Evolutionary conservation across 2,329 filamentous ascomycete genomes (phyloP).

Genomic region (Penicillium sp.): DNA sequence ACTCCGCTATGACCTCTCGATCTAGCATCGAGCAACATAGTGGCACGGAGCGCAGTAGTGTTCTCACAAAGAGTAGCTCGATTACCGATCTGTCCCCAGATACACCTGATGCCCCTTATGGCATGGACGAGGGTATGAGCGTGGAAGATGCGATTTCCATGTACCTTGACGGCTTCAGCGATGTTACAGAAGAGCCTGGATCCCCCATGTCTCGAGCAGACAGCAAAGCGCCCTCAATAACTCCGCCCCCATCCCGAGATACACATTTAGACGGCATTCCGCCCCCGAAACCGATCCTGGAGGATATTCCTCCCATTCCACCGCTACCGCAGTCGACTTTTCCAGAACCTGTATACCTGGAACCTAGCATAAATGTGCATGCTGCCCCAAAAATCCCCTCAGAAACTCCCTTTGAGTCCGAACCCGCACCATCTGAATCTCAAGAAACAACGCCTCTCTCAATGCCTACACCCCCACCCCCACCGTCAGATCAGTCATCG

Average conservation of each 20-base stretch:
- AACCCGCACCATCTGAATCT: slow-evolving; percentile 1
- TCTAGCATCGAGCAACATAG: slow-evolving; percentile 59
- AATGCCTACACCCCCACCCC: slow-evolving; percentile 3
- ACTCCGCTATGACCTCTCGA: slow-evolving; percentile 61
- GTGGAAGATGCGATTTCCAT: slow-evolving; percentile 63
- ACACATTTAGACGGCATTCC: slow-evolving; percentile 28
- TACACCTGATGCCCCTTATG: slow-evolving; percentile 68
- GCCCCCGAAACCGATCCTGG: slow-evolving; percentile 20
- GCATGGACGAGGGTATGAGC: slow-evolving; percentile 54
- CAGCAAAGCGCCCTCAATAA: slow-evolving; percentile 34
- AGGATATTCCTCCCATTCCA: slow-evolving; percentile 23
- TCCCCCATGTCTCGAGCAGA: slow-evolving; percentile 33
- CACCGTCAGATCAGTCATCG: slow-evolving; percentile 5
- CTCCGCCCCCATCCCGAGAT: slow-evolving; percentile 29
- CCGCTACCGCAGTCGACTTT: slow-evolving; percentile 10
- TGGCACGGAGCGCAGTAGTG: slow-evolving; percentile 79
- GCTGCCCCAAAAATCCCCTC: slow-evolving; percentile 3
- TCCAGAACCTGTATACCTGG: background rate
- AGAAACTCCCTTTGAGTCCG: slow-evolving; percentile 7
- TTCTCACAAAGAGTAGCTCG: slow-evolving; percentile 77
- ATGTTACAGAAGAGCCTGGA: slow-evolving; percentile 41
- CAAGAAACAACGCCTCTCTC: background rate
- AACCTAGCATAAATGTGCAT: background rate
- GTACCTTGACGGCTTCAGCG: slow-evolving; percentile 60
- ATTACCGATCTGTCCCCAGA: slow-evolving; percentile 59